Conservation (phyloP, 2,329 filamentous ascomycete species). For the Corniculantispora saksenae region DNA sequence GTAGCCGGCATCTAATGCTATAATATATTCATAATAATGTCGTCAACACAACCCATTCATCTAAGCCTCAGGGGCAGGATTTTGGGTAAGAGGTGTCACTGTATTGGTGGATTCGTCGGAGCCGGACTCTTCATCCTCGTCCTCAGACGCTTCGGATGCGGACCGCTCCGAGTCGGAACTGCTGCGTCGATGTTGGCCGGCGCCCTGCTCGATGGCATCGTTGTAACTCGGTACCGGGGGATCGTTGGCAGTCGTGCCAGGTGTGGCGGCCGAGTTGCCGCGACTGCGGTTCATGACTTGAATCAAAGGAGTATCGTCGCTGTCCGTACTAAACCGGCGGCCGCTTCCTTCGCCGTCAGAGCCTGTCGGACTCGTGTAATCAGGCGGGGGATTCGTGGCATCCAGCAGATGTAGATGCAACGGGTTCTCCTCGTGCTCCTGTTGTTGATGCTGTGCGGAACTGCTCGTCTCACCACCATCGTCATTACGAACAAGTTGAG, state of each 20-base stretch:
- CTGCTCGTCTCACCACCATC: slow-evolving; percentile 71
- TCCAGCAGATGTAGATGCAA: slow-evolving; percentile 50
- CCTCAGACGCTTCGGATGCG: neutral
- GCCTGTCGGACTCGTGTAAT: slow-evolving; percentile 67
- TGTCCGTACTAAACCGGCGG: slow-evolving; percentile 58
- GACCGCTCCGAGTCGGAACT: slow-evolving; percentile 13
- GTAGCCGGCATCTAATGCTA: slow-evolving; percentile 12
- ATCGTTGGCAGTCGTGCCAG: slow-evolving; percentile 25
- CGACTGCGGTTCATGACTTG: slow-evolving; percentile 52
- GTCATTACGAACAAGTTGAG: slow-evolving; percentile 74
- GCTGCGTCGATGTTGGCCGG: slow-evolving; percentile 20
- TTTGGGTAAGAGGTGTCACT: slow-evolving; percentile 13
- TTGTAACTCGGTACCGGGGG: slow-evolving; percentile 83
- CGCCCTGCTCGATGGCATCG: slow-evolving; percentile 65
- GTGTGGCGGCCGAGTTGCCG: slow-evolving; percentile 46
- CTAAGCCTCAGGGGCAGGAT: neutral
- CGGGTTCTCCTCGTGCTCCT: slow-evolving; percentile 37
- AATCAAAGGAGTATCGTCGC: slow-evolving; percentile 57
- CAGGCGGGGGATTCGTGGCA: slow-evolving; percentile 65
- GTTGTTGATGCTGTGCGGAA: slow-evolving; percentile 31
- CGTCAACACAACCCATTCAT: neutral
- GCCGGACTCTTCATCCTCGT: neutral
- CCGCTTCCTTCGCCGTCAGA: slow-evolving; percentile 50
- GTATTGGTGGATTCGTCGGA: slow-evolving; percentile 18
- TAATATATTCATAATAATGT: slow-evolving; percentile 17